Percentiles rank a stretch among this genome's conserved stretches.
Conservation (phyloP, 495 filamentous ascomycete genomes). For the Aspergillus asperescens region DNA sequence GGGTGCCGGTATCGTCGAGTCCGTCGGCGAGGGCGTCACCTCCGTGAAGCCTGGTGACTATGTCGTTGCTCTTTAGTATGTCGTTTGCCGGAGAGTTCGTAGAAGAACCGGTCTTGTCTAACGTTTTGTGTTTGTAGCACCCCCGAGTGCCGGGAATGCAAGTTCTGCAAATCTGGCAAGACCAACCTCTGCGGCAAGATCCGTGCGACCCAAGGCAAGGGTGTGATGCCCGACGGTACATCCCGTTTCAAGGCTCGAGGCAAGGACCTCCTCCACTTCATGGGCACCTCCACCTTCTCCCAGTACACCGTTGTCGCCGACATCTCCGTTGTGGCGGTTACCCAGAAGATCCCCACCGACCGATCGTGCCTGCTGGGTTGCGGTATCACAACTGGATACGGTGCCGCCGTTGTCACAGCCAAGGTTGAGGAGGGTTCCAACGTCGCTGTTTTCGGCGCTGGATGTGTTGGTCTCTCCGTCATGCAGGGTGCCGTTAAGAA, state of each 20-base stretch:
- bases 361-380: constrained; percentile 92
- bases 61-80: constrained; percentile 92
- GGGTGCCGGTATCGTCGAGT: constrained; percentile 95
- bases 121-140: no score
- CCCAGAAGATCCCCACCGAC: constrained; percentile 87
- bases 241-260: constrained; percentile 92
- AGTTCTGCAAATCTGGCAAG: constrained; percentile 99
- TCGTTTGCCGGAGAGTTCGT: not conserved
- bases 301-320: constrained; percentile 99
- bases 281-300: constrained; percentile 97
- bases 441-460: constrained; percentile 92
- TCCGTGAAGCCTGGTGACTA: constrained; percentile 76
- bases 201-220: constrained; percentile 88
- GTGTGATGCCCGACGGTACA: constrained; percentile 97
- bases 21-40: constrained; percentile 91
- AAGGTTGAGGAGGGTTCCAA: constrained; percentile 82
- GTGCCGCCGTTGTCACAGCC: constrained; percentile 88
- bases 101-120: no score
- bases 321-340: constrained; percentile 94
- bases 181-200: constrained; percentile 99
- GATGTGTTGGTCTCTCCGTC: constrained; percentile 91
- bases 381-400: constrained; percentile 98
- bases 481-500: constrained; percentile 92
- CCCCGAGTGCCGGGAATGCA: constrained; percentile 94
- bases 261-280: constrained; percentile 93